Conservation (phyloP, 768 basidiomycete species). For the Amanita polypyramis region DNA sequence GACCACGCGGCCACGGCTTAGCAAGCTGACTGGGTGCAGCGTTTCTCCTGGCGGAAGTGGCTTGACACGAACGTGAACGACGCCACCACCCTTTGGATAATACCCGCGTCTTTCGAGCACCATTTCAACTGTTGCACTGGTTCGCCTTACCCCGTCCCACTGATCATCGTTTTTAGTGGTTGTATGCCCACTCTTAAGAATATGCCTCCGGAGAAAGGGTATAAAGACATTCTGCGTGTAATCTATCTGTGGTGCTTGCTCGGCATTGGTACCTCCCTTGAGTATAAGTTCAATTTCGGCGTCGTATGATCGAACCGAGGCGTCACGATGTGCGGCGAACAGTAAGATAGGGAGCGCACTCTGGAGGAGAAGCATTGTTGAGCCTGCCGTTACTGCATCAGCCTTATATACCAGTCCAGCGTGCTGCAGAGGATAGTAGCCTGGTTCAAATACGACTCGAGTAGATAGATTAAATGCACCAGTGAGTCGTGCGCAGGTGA, state of each 20-base stretch:
- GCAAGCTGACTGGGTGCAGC: slow-evolving; percentile 33
- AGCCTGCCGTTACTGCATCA: slow-evolving; percentile 54
- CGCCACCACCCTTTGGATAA: slow-evolving; percentile 65
- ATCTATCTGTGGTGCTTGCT: slow-evolving; percentile 65
- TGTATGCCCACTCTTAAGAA: slow-evolving; percentile 26
- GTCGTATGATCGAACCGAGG: background rate
- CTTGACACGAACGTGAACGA: slow-evolving; percentile 32
- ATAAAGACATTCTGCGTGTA: slow-evolving; percentile 56
- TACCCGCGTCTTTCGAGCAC: slow-evolving; percentile 53
- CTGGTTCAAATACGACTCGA: slow-evolving; percentile 46
- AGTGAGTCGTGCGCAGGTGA: slow-evolving; percentile 43
- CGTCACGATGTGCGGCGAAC: slow-evolving; percentile 29
- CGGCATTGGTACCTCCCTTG: slow-evolving; percentile 65
- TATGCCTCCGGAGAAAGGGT: slow-evolving; percentile 55
- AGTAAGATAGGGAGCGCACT: slow-evolving; percentile 59
- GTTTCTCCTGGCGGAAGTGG: slow-evolving; percentile 31
- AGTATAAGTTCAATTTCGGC: slow-evolving; percentile 40
- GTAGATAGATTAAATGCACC: slow-evolving; percentile 47
- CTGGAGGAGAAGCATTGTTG: slow-evolving; percentile 63
- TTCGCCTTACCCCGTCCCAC: background rate
- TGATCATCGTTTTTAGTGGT: slow-evolving; percentile 4
- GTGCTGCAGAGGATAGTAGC: slow-evolving; percentile 21
- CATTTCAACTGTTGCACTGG: slow-evolving; percentile 21
- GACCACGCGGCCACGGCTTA: slow-evolving; percentile 45
- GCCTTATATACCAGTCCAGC: slow-evolving; percentile 27